Percentiles rank a stretch among this genome's conserved stretches.
Evolutionary conservation across 2,329 filamentous ascomycete genomes (phyloP).

Genomic region (Fusarium phyllophilum): DNA sequence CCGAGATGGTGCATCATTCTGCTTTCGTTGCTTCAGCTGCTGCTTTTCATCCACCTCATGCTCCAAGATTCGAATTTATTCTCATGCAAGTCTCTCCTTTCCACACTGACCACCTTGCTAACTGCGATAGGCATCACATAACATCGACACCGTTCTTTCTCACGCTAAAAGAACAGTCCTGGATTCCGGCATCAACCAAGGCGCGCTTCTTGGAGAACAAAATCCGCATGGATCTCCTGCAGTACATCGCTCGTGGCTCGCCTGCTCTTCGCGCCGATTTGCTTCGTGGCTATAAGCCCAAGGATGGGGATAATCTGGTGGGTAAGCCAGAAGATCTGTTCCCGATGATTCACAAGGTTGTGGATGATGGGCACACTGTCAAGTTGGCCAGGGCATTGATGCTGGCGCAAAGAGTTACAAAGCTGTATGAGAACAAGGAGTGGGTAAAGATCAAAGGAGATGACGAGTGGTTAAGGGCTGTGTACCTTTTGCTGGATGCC

Average conservation of each 20-base stretch:
- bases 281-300: constrained; percentile 69
- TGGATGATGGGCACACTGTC: constrained; percentile 83
- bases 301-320: constrained; percentile 55
- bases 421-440: constrained; percentile 55
- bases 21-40: constrained; percentile 62
- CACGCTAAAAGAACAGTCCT: constrained; percentile 68
- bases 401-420: constrained; percentile 66
- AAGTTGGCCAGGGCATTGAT: constrained; percentile 79
- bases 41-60: constrained; percentile 71
- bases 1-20: constrained; percentile 75
- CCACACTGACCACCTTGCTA: background rate
- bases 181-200: constrained; percentile 70
- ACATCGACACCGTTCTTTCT: constrained; percentile 80
- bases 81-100: constrained; percentile 57
- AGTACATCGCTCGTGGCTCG: constrained; percentile 76
- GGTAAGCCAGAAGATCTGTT: constrained; percentile 61
- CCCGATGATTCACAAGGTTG: constrained; percentile 56
- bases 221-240: constrained; percentile 75
- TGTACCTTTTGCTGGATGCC: constrained; percentile 70
- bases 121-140: constrained; percentile 72
- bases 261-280: constrained; percentile 69
- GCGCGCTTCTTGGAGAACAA: constrained; percentile 83
- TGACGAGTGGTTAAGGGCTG: constrained; percentile 68
- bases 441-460: constrained; percentile 65
- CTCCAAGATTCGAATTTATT: constrained; percentile 84